Evolutionary conservation across 306 rosid species (phyloP).

Genomic region (Cercis canadensis): DNA sequence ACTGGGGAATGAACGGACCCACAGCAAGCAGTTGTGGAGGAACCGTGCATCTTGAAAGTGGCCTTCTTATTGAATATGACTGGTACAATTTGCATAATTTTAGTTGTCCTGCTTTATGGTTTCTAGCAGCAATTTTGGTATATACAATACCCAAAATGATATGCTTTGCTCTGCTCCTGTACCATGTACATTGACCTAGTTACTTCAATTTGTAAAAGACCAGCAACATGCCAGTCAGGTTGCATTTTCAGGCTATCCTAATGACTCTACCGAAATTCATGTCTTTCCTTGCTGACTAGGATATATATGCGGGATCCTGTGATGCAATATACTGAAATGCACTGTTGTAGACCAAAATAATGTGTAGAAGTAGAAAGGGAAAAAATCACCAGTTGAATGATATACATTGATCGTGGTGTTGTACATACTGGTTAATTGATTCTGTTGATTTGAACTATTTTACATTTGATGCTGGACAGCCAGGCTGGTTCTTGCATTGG

Average conservation of each 20-base stretch:
- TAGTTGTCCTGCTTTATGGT: slow-evolving; percentile 6
- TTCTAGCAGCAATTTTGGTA: slow-evolving; percentile 21
- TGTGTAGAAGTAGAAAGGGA: not conserved
- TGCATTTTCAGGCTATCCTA: slow-evolving; percentile 7
- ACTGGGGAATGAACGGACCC: slow-evolving; percentile 57
- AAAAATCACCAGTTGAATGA: slow-evolving; percentile 26
- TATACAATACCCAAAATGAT: slow-evolving; percentile 22
- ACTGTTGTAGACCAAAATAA: slow-evolving; percentile 29
- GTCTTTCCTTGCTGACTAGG: too few relatives aligned
- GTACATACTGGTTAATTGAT: not conserved
- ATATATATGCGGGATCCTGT: slow-evolving; percentile 22
- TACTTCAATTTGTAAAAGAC: slow-evolving; percentile 32
- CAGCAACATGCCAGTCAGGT: not conserved
- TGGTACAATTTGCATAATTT: slow-evolving; percentile 59
- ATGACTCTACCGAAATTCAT: slow-evolving; percentile 21
- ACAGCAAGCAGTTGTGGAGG: slow-evolving; percentile 65
- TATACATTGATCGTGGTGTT: slow-evolving; percentile 17
- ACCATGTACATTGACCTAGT: slow-evolving; percentile 12
- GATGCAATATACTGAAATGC: slow-evolving; percentile 22
- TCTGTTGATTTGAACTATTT: slow-evolving; percentile 43
- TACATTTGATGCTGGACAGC: slow-evolving; percentile 65
- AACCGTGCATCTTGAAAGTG: slow-evolving; percentile 88
- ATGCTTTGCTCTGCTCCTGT: slow-evolving; percentile 18
- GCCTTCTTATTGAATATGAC: slow-evolving; percentile 90
- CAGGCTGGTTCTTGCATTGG: slow-evolving; percentile 99